Base-by-base conservation (phyloP, 768 basidiomycete species). In the Collybia nuda region DNA sequence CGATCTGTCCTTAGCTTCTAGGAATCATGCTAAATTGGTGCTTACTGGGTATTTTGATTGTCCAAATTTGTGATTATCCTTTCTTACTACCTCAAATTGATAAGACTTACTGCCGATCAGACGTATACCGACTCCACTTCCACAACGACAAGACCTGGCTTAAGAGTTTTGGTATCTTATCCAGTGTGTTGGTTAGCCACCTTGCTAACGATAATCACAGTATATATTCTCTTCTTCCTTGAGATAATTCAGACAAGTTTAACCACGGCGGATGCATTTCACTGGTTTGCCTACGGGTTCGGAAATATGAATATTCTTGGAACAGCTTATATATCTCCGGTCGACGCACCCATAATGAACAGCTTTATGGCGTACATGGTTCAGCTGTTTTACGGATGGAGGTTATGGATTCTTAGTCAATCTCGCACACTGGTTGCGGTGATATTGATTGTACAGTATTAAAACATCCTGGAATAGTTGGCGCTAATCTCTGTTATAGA, bases 251-350 rank as follows among this genome's bases (percentile, higher is more conserved):
- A 62, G 47, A 60, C 59, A 6, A 21, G 29, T n/a, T 29, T 60
- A 35, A 46, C 53, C 21, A 60, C 59, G 29, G 56, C 57, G 6
- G 61, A 62, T 44, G 59, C 59, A 21, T 60, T 62, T 51, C 61
- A 62, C 26, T 62, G 61, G 59, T 62, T 58, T 52, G 56, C 53
- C 7, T 58, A 49, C 36, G 59, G 61, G 3, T 62, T 54, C 32
- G 53, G 59, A 18, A 44, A 62, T 29, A 32, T 40, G 19, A 40
- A 28, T 1, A 38, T 26, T 19, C 51, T 62, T 19, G 45, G 52
- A 48, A 45, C 58, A 12, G 29, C 54, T 5, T 58, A 58, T 43
- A 40, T 57, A 15, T 56, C 50, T 28, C 47, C 56, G 11, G 60
- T 51, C 50, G 57, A 62, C 46, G 55, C 57, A 14, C 59, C 59